Evolutionary conservation across 345 rosid genomes (phyloP), one percentile per base, ranked within the genome.

Genomic region (Erodium maritimum): DNA sequence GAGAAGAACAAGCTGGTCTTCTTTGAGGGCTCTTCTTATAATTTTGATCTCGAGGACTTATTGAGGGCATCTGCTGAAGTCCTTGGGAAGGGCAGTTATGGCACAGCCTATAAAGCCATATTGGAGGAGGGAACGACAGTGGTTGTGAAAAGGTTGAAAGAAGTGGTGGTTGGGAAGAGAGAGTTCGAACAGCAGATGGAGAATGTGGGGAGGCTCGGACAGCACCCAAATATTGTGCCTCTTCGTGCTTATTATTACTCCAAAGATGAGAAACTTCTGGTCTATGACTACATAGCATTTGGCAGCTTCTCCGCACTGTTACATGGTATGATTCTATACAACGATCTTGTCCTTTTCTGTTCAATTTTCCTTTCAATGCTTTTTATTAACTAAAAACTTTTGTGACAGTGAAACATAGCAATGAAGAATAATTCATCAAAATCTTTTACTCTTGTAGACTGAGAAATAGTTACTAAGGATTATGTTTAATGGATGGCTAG

Each of bases 101-200:
- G 99, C 17, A 93, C 95, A 21, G 85, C 94, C 22, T 93, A 93
- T 65, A 93, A 93, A 73, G 99, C 95, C 58, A 75, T 82, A 61
- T 70, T 89, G 73, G 99, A 93, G 67, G 96, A 93, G 23, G 99
- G 95, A 59, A 85, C 79, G 21, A 77, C 78, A 0, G 48, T 42
- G 48, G 94, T 87, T 67, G 99, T 82, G 17, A 96, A 89, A 72
- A 93, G 89, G 82, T 80, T 95, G 76, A 61, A 89, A 65, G 95
- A 93, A 64, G 77, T 82, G 55, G 80, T 77, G 58, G 80, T 71
- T 1, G 99, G 91, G 59, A 93, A 82, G 73, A 77, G 79, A 63
- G 99, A 93, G 65, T 93, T 93, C 46, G 99, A 93, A 68, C 96
- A 81, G 64, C 96, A 93, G 65, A 85, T 93, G 95, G 95, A 89